Evolutionary conservation across 331 rosid species (phyloP), one percentile per base, ranked within the genome.

Genomic region (Spiraea crenata): DNA sequence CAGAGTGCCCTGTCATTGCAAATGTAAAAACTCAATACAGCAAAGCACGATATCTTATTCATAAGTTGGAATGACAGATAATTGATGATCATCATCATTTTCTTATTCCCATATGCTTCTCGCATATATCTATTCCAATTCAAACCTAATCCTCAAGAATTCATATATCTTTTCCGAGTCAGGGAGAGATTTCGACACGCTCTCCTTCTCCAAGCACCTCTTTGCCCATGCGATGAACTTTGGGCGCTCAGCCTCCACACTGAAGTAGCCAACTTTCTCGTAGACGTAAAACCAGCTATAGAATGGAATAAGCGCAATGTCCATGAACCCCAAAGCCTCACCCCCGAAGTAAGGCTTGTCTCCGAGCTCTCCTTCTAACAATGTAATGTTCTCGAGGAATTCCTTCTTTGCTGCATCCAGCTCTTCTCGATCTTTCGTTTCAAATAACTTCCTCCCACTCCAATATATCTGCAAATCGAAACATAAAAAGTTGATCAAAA

Each of bases 211-310:
- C 65, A 55, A 20, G 51, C 65, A 70, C 54, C 74, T 70, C 37
- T 70, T 57, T 0, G 1, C 34, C 74, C 65, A 57, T 7, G 56
- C 65, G 15, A 15, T 25, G 7, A 44, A 57, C 70, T 84, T 69
- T n/a, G 85, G 88, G 35, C 79, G 46, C 65, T 81, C 82, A 8
- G 51, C 52, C 35, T 76, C 85, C 2, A 65, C 3, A n/a, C 69
- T 78, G n/a, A 84, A 15, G 65, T 60, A 50, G 9, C 79, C 85
- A 51, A n/a, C 52, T 3, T 51, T 67, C 63, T 80, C 79, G 72
- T 67, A 74, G 38, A 7, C 65, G 41, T 72, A 14, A 12, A 80
- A 65, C 70, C 76, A 65, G 16, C 35, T 40, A 48, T 69, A 78
- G 68, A 51, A 78, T 51, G 85, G 80, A 20, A 84, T 9, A 49